These are phyloP conservation scores for Nidula microcarpa DNA, from an alignment of 768 basidiomycete species.

Conservation along the genomic window DNA sequence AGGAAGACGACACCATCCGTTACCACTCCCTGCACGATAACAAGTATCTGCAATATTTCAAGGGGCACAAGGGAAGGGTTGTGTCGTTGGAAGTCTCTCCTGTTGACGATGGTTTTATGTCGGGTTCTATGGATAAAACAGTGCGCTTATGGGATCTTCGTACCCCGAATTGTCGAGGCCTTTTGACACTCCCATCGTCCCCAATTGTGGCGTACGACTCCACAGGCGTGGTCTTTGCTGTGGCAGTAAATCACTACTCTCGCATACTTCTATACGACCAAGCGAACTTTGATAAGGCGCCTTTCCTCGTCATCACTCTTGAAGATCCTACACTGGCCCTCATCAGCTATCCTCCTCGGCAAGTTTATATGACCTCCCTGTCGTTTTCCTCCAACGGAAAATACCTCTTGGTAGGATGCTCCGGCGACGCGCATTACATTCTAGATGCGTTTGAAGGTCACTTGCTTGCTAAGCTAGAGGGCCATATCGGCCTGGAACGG, in stretches of 20 bases:
- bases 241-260: conserved; percentile 78
- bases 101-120: conserved; percentile 93
- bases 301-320: conserved; percentile 81
- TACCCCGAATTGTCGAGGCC: conserved; percentile 70
- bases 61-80: conserved; percentile 88
- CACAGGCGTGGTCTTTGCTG: conserved; percentile 81
- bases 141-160: conserved; percentile 97
- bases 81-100: conserved; percentile 91
- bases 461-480: conserved; percentile 81
- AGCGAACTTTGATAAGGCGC: conserved; percentile 85
- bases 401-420: conserved; percentile 88
- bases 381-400: conserved; percentile 89
- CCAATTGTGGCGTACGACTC: conserved; percentile 85
- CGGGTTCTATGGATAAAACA: conserved; percentile 89
- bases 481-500: conserved; percentile 80
- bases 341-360: conserved; percentile 82
- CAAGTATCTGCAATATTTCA: conserved; percentile 94
- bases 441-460: conserved; percentile 87
- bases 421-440: conserved; percentile 89
- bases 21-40: conserved; percentile 97
- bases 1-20: conserved; percentile 91
- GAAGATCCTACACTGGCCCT: conserved; percentile 75
- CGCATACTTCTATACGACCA: conserved; percentile 85
- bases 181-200: conserved; percentile 67
- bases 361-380: conserved; percentile 88